A percentile compares a stretch with the other conserved stretches of the same genome.
Evolutionary conservation across 169 alveolate genomes (phyloP).

Genomic region (Eimeria tenella): DNA sequence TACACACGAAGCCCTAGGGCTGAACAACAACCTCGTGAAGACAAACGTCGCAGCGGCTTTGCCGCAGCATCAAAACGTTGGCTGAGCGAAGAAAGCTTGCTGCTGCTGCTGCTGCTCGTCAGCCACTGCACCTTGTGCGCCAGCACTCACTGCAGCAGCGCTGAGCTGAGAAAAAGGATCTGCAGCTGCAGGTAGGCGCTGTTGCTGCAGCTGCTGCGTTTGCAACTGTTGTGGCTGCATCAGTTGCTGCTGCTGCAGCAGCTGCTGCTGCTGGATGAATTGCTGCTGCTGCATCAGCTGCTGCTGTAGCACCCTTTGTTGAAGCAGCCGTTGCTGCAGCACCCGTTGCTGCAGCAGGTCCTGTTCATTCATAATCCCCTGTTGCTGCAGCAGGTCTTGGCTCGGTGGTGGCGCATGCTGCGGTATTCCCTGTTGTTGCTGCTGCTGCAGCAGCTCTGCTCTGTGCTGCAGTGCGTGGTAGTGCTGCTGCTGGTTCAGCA

Average conservation of each 20-base stretch:
- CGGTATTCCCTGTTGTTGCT: not conserved
- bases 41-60: not conserved
- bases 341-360: conserved; percentile 32
- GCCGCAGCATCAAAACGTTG: not conserved
- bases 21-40: too few species aligned
- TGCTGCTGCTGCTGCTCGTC: conserved; percentile 7
- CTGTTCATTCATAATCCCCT: not conserved
- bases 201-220: conserved; percentile 19
- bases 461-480: conserved; percentile 41
- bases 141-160: not conserved
- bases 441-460: conserved; percentile 21
- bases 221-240: conserved; percentile 15
- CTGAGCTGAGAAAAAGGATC: not conserved
- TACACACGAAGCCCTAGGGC: too few species aligned
- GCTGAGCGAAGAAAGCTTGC: not conserved
- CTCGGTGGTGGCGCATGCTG: not conserved
- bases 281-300: conserved; percentile 44
- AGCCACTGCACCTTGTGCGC: not conserved
- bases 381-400: conserved; percentile 25
- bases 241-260: conserved; percentile 18
- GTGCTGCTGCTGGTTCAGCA: conserved; percentile 32
- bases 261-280: conserved; percentile 39
- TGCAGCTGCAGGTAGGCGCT: not conserved
- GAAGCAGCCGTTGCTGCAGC: conserved; percentile 31
- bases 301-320: conserved; percentile 16